phyloP scores from a whole-genome alignment of 345 rosid genomes.

The Acer yangbiense region DNA sequence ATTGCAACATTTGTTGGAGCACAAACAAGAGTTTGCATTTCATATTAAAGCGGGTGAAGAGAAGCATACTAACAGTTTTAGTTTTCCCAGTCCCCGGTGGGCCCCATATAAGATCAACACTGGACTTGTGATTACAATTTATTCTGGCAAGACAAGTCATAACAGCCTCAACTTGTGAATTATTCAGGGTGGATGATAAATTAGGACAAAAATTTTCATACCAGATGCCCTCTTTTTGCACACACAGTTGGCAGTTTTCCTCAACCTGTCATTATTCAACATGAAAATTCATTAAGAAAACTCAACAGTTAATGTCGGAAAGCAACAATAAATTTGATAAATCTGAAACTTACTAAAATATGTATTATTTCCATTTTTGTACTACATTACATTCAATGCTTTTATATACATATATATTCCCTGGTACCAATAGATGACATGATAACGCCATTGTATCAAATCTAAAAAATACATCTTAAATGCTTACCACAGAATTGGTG shows the following conservation, averaged over 20 bases:
- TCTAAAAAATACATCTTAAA: background rate
- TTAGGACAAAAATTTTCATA: conserved; percentile 2
- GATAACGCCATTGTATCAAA: background rate
- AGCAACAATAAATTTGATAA: no score
- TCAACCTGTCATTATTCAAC: conserved; percentile 30
- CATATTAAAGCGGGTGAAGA: conserved; percentile 32
- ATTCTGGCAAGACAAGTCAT: conserved; percentile 26
- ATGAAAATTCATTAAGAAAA: background rate
- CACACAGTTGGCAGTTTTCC: conserved; percentile 25
- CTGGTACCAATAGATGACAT: no score
- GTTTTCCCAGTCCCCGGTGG: conserved; percentile 28
- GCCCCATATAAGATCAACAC: conserved; percentile 55
- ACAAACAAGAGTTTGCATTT: conserved; percentile 42
- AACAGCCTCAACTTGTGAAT: conserved; percentile 37
- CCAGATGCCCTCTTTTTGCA: background rate
- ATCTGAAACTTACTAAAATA: no score
- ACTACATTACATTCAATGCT: no score
- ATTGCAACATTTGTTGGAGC: conserved; percentile 58
- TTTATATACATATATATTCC: no score
- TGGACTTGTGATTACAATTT: conserved; percentile 31
- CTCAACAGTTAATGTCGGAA: no score
- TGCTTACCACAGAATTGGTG: conserved; percentile 33
- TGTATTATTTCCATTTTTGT: no score
- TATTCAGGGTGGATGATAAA: conserved; percentile 27
- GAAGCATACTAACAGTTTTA: conserved; percentile 34